Base-by-base conservation (phyloP, 371 early-diverging fungal genomes). In the Capillidium heterosporum region DNA sequence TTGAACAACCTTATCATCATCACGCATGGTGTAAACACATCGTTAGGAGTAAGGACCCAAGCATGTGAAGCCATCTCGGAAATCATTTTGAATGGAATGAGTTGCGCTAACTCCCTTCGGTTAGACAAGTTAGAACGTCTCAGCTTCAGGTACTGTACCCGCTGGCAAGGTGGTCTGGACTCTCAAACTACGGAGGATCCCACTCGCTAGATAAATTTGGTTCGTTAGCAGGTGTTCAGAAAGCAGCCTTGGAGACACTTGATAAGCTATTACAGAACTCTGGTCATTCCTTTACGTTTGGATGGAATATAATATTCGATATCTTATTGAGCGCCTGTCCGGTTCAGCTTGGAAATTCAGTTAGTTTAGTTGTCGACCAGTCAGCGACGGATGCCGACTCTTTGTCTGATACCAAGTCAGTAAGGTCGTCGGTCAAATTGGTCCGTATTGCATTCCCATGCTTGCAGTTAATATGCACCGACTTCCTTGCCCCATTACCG, bases 391-490 rank as follows among this genome's bases (percentile, higher is more conserved):
- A 40, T 24, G 24, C 59, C 48, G 3, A 44, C 63, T 1, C 35
- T 35, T 13, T 13, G 4, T 23, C 26, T 1, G 35, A 47, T 1
- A 10, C 52, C 17, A 59, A 40, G 19, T 27, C 28, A 2, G 24
- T 31, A 10, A 26, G 24, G 7, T 24, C 53, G 1, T 23, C 52
- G 1, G 31, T 47, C 7, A 60, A 78, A 0, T 71, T 95, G 13
- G 82, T 94, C 57, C 81, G 89, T 13, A 72, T 84, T 28, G 94
- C 89, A 1, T 95, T 97, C 59, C 84, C 95, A 1, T 89, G 85
- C 55, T 65, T 96, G 42, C 94, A 96, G 65, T 66, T 97, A 26
- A 88, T 98, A n/a, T 94, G 94, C 65, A 84, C 89, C 2, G 96
- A 98, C 62, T 94, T 94, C 59, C 59, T 98, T 29, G 74, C 87